Percentiles rank a stretch among this genome's conserved stretches.
Conservation (phyloP, 2,329 filamentous ascomycete genomes). For the Aureobasidium sp. region DNA sequence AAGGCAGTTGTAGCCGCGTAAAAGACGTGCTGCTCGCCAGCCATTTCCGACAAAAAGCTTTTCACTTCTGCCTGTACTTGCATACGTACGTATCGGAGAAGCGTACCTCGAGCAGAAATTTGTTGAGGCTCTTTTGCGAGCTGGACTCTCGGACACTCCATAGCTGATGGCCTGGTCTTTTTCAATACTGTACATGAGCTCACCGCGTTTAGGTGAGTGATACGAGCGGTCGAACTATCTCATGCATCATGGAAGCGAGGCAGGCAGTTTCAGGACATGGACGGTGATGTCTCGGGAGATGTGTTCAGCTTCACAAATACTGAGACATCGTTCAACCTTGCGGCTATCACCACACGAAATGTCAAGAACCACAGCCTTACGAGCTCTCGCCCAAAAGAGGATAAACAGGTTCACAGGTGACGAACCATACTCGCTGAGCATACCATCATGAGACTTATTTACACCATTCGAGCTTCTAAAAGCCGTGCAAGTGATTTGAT, state of each 20-base stretch:
- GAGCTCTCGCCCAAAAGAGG: background rate
- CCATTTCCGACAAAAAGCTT: background rate
- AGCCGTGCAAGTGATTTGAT: background rate
- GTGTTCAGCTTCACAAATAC: background rate
- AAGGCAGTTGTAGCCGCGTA: background rate
- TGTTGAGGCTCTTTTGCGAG: background rate
- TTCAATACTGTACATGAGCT: background rate
- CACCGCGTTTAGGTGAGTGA: background rate
- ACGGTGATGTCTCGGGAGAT: background rate
- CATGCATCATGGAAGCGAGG: background rate
- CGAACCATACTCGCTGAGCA: background rate
- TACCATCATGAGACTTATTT: background rate
- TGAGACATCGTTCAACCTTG: background rate
- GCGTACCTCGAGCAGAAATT: background rate
- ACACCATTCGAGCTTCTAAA: background rate
- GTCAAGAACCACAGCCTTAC: background rate
- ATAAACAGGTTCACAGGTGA: background rate
- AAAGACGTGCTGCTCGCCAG: background rate
- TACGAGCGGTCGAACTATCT: background rate
- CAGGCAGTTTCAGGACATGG: background rate
- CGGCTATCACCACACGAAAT: background rate
- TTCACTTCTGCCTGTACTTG: background rate
- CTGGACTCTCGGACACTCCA: background rate
- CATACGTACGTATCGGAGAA: background rate
- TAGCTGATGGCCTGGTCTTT: background rate